phyloP scores from a whole-genome alignment of 2,329 filamentous ascomycete species.

The Trichoderma afroharzianum region DNA sequence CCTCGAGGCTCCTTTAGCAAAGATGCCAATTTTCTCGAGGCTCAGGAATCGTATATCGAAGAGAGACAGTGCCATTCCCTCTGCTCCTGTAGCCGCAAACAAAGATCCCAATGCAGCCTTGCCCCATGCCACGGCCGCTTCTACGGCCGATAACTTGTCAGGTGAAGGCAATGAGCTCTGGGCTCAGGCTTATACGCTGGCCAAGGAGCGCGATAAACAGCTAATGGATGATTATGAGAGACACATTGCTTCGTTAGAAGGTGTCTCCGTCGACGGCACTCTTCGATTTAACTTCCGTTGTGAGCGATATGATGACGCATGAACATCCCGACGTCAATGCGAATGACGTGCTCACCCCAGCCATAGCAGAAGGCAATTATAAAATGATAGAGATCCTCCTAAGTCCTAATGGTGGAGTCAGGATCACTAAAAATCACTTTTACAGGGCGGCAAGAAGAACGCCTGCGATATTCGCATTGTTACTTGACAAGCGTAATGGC shows the following conservation, averaged over 20 bases:
- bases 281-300: constrained; percentile 12
- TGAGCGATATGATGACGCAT: neutral
- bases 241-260: neutral
- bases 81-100: neutral
- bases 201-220: neutral
- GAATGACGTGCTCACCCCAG: too few species aligned
- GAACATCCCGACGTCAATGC: neutral
- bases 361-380: neutral
- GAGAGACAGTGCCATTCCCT: neutral
- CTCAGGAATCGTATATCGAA: neutral
- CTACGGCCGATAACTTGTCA: neutral
- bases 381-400: neutral
- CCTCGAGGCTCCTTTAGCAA: neutral
- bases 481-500: neutral
- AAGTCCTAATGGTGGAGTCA: neutral
- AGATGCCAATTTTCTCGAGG: neutral
- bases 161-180: neutral
- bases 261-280: neutral
- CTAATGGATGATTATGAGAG: neutral
- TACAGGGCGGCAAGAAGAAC: neutral
- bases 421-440: rapidly evolving
- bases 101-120: neutral
- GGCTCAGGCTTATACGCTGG: neutral
- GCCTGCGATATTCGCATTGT: neutral
- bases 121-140: neutral